Base-by-base conservation (phyloP, 192 early-diverging fungal species). In the Gamsiella multidivaricata region DNA sequence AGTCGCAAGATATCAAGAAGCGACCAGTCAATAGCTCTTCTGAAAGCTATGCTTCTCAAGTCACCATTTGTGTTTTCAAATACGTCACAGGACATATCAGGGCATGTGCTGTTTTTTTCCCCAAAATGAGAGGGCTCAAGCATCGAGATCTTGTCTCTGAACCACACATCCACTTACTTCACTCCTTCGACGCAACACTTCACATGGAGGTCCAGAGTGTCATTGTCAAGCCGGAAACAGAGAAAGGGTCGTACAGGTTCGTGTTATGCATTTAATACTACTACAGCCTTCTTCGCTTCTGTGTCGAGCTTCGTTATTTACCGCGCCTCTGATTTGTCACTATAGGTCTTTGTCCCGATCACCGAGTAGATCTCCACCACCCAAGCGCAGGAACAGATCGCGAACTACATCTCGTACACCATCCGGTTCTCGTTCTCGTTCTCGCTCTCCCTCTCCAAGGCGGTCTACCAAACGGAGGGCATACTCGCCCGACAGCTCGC, bases 271-370 rank as follows among this genome's bases (percentile, higher is more conserved):
- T 46, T 18, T n/a, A n/a, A n/a, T n/a, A n/a, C n/a, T n/a, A n/a
- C n/a, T n/a, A n/a, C n/a, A n/a, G n/a, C n/a, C n/a, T n/a, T n/a
- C n/a, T n/a, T n/a, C n/a, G n/a, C 29, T 29, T 47, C 20, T 5
- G 32, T 22, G 29, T 62, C 32, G 36, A 20, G 0, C n/a, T 12
- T 41, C 17, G 18, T 50, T 31, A 69, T 32, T 59, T 9, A 70
- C 56, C 50, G 57, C 67, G 67, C 67, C 57, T 29, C 57, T 42
- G 15, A 12, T 10, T 5, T 26, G 8, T n/a, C 33, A 23, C 5
- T 3, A 17, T 64, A 69, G 65, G 59, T 78, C 74, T 12, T 41
- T 31, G 23, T 63, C 65, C 10, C 61, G 74, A 61, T 76, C 72
- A 10, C 53, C 55, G 64, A 67, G 65, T 29, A 76, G 64, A 50